Percentiles rank a stretch among this genome's conserved stretches.
phyloP scores from a whole-genome alignment of 352 stramenopile species.

The Phytophthora ohioensis region DNA sequence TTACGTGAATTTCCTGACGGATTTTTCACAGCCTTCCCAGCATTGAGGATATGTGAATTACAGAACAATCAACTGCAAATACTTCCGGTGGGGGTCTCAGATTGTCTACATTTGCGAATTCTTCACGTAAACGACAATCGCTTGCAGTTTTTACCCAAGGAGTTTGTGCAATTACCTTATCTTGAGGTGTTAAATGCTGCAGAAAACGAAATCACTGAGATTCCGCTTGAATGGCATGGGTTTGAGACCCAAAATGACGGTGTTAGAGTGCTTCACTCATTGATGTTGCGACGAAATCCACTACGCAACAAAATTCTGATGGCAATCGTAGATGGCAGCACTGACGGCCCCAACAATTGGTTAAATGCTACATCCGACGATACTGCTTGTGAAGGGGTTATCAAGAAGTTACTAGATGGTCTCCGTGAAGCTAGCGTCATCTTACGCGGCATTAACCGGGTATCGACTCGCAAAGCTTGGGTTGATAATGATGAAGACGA shows the following conservation, averaged over 20 bases:
- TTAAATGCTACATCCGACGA: slow-evolving; percentile 25
- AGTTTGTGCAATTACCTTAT: slow-evolving; percentile 37
- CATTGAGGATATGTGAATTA: slow-evolving; percentile 47
- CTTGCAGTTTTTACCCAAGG: slow-evolving; percentile 39
- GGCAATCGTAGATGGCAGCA: slow-evolving; percentile 39
- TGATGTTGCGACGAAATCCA: slow-evolving; percentile 62
- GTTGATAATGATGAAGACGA: slow-evolving; percentile 37
- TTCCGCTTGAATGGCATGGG: slow-evolving; percentile 60
- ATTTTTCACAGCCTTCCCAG: slow-evolving; percentile 53
- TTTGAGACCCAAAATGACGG: slow-evolving; percentile 47
- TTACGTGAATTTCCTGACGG: slow-evolving; percentile 49
- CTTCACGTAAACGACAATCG: slow-evolving; percentile 66
- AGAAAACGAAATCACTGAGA: slow-evolving; percentile 52
- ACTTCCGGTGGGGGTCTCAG: slow-evolving; percentile 45
- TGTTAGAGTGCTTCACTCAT: slow-evolving; percentile 44
- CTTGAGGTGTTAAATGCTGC: slow-evolving; percentile 54
- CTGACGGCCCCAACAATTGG: slow-evolving; percentile 12
- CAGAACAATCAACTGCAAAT: slow-evolving; percentile 50
- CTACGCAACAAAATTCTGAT: slow-evolving; percentile 39
- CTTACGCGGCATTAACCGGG: slow-evolving; percentile 4
- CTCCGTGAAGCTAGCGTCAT: slow-evolving; percentile 40
- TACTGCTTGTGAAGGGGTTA: slow-evolving; percentile 49
- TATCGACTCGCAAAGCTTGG: slow-evolving; percentile 29
- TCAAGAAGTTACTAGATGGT: slow-evolving; percentile 64
- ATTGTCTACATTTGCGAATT: slow-evolving; percentile 43